Evolutionary conservation across 768 basidiomycete species (phyloP).

Genomic region (Auricularia auricula-judae): DNA sequence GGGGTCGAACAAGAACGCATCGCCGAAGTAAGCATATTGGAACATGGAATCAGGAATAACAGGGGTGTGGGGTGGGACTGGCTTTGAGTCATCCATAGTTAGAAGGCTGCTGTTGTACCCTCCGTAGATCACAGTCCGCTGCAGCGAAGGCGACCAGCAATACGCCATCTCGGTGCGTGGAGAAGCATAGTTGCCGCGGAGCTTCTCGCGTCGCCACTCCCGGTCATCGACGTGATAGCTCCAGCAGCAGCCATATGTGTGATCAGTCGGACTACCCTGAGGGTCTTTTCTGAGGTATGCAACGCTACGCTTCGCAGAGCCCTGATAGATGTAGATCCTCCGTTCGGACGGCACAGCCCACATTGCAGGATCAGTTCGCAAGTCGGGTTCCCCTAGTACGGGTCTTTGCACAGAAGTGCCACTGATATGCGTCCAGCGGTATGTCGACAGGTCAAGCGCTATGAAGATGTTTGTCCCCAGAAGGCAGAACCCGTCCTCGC

Average conservation of each 20-base stretch:
- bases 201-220: constrained; percentile 23
- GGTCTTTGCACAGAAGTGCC: constrained; percentile 9
- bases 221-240: constrained; percentile 21
- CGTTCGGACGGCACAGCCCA: constrained; percentile 23
- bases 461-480: constrained; percentile 30
- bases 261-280: constrained; percentile 11
- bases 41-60: constrained; percentile 9
- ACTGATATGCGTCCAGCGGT: constrained; percentile 21
- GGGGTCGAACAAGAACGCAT: constrained; percentile 26
- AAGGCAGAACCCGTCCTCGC: constrained; percentile 16
- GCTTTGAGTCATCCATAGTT: constrained; percentile 1
- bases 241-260: constrained; percentile 26
- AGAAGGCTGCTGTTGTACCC: constrained; percentile 25
- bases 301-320: constrained; percentile 24
- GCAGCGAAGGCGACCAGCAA: constrained; percentile 21
- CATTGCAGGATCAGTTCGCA: constrained; percentile 22
- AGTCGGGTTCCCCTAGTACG: constrained; percentile 20
- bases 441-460: constrained; percentile 24
- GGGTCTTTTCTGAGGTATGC: constrained; percentile 16
- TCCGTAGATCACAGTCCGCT: constrained; percentile 28
- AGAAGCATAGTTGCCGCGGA: constrained; percentile 23
- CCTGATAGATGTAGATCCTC: constrained; percentile 25
- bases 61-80: too few species aligned
- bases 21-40: constrained; percentile 29
- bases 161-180: constrained; percentile 23